Base-by-base conservation (phyloP, 768 basidiomycete species). In the Mycena filopes region DNA sequence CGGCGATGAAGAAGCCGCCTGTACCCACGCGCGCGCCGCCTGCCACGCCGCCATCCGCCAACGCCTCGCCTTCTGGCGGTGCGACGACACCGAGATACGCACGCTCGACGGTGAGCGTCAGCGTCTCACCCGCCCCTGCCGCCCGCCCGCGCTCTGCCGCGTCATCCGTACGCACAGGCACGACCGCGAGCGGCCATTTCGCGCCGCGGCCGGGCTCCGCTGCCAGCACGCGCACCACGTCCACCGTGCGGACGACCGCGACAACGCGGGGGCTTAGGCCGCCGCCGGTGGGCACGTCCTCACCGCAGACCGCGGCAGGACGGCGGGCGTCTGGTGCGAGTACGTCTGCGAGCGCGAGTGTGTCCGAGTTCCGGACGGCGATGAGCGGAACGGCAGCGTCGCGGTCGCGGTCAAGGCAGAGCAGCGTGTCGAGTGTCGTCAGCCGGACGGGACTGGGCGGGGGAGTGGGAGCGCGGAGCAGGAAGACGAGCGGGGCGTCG, bases 321-420 rank as follows among this genome's bases (percentile, higher is more conserved):
- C 47, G 61, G 15, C 31, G 67, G 13, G 58, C 58, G 23, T 66
- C 65, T 4, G 53, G 42, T 3, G 67, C 70, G 33, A 71, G 67
- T 45, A 66, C 69, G 18, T 46, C 40, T 25, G 48, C 67, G 16
- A 61, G 60, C 31, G 38, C 64, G 21, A 64, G 60, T 18, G 54
- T 65, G 18, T 38, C 60, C 36, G 70, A 66, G 20, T 71, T 71
- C 55, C 76, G 75, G 62, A 74, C 74, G 29, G 63, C 63, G 55
- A 31, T 45, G 28, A 53, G 42, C 21, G 70, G 72, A 28, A 75
- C 77, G 26, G 71, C 72, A 23, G 64, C 68, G 51, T 66, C 72
- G 12, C 69, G 81, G 29, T 79, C 72, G 12, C 69, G 81, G 29
- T 79, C 77, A 62, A 71, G 78, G 55, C 82, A 81, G 69, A 77